Base-by-base conservation (phyloP, 495 filamentous ascomycete species). In the Clavariopsis aquatica region DNA sequence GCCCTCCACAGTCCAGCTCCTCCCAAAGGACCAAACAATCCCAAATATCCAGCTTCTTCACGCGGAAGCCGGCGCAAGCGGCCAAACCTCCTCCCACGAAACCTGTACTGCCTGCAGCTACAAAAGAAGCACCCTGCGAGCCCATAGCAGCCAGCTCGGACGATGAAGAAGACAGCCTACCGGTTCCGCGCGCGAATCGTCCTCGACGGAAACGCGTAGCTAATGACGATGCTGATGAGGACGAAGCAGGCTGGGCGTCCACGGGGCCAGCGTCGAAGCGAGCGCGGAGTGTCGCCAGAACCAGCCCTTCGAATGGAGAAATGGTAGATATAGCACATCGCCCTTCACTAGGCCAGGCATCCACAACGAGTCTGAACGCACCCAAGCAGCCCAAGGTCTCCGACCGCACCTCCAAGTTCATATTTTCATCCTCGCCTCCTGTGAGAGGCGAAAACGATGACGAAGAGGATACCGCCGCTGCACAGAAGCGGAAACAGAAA, bases 11-110 rank as follows among this genome's bases (percentile, higher is more conserved):
- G 28, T 31, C 57, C 2, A 65, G 64, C 12, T 70, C 71, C 23
- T 67, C 69, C n/a, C 73, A 78, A 73, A 62, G 49, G 26, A 87
- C 88, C 75, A 91, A 87, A 70, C 91, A 96, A 72, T 83, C 88
- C 61, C 89, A 89, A 5, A 87, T 96, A 53, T 92, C 91, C 0
- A 93, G 84, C 73, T 96, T 96, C 78, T 96, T 96, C 74, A 84
- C 84, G 2, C 85, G 83, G 26, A 89, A 84, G 70, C 78, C 88
- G 67, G 74, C 63, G 10, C 49, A 62, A 59, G 17, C 57, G 22
- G 34, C 65, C 38, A 68, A 69, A 23, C 57, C 66, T 12, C 0
- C 59, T 22, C 22, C 34, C 43, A 53, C 31, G 23, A 69, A 27
- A 29, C 38, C 53, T 63, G 26, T 34, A 24, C 24, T 64, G 53